Evolutionary conservation across 2,329 filamentous ascomycete genomes (phyloP).

Genomic region (Neonectria hederae): DNA sequence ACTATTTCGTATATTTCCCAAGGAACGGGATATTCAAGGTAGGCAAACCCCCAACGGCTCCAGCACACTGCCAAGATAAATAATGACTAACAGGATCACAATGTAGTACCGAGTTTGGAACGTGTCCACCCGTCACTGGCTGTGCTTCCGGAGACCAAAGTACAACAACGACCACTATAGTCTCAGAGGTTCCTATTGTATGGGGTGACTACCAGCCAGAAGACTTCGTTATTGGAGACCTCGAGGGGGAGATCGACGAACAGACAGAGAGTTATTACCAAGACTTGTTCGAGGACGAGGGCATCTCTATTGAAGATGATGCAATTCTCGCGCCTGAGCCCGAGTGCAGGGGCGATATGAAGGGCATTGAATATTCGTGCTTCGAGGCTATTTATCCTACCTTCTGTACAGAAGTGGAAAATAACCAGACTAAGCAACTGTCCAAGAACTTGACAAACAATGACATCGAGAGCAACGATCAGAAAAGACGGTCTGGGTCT

Average conservation of each 20-base stretch:
- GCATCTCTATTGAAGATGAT: not conserved
- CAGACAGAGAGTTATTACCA: not conserved
- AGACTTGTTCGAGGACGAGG: not conserved
- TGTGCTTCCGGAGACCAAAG: not conserved
- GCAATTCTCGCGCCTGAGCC: not conserved
- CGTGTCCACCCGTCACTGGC: not conserved
- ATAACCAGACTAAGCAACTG: not conserved
- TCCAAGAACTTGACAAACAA: not conserved
- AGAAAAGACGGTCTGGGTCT: not conserved
- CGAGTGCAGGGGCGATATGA: not conserved
- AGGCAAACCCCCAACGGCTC: not conserved
- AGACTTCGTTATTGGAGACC: not conserved
- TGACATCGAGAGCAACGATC: not conserved
- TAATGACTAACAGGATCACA: not conserved
- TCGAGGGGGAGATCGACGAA: not conserved
- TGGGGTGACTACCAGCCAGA: not conserved
- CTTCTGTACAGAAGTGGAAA: not conserved
- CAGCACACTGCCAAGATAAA: not conserved
- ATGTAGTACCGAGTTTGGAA: not conserved
- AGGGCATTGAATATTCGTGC: not conserved
- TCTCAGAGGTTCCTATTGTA: not conserved
- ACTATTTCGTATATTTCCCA: constrained; percentile 6
- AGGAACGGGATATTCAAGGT: not conserved
- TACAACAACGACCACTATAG: not conserved
- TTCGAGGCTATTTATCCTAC: not conserved